A percentile compares a stretch with the other conserved stretches of the same genome.
These are phyloP conservation scores for Viola odorata DNA, from an alignment of 345 rosid genomes.

Conservation along the genomic window DNA sequence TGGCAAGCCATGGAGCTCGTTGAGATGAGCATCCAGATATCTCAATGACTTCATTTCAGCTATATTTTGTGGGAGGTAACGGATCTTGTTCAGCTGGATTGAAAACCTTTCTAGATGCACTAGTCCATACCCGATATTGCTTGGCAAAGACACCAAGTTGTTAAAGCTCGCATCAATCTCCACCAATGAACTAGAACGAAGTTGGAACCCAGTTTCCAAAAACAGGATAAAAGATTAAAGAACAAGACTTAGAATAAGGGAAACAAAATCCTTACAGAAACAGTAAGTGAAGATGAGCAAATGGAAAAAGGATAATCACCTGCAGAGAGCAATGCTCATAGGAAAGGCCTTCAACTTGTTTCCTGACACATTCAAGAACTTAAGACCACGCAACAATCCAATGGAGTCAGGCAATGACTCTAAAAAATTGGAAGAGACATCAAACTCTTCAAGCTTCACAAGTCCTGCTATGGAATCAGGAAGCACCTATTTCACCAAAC, in stretches of 20 bases:
- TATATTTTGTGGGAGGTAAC: conserved; percentile 14
- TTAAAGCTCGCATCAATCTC: conserved; percentile 29
- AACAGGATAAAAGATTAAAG: not conserved
- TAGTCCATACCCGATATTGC: conserved; percentile 22
- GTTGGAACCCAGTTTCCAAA: not conserved
- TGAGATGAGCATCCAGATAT: conserved; percentile 24
- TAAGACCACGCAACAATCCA: conserved; percentile 21
- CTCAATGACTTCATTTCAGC: conserved; percentile 27
- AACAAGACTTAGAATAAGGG: not conserved
- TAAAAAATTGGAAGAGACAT: conserved; percentile 23
- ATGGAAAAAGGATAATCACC: conserved; percentile 9
- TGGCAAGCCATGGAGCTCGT: conserved; percentile 21
- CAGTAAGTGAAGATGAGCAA: conserved; percentile 1
- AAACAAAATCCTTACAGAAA: not conserved
- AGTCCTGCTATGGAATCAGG: conserved; percentile 25
- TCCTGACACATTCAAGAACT: conserved; percentile 18
- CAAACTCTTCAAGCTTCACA: conserved; percentile 22
- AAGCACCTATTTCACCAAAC: conserved; percentile 11
- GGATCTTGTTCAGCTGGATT: conserved; percentile 23
- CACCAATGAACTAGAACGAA: conserved; percentile 17
- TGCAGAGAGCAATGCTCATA: conserved; percentile 27
- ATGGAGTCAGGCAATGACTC: conserved; percentile 19
- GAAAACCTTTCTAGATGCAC: conserved; percentile 21
- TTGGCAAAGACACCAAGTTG: conserved; percentile 24
- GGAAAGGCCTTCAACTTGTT: conserved; percentile 23